These are phyloP conservation scores for Moesziomyces sp. DNA, from an alignment of 1,284 basidiomycete species.

Conservation along the genomic window DNA sequence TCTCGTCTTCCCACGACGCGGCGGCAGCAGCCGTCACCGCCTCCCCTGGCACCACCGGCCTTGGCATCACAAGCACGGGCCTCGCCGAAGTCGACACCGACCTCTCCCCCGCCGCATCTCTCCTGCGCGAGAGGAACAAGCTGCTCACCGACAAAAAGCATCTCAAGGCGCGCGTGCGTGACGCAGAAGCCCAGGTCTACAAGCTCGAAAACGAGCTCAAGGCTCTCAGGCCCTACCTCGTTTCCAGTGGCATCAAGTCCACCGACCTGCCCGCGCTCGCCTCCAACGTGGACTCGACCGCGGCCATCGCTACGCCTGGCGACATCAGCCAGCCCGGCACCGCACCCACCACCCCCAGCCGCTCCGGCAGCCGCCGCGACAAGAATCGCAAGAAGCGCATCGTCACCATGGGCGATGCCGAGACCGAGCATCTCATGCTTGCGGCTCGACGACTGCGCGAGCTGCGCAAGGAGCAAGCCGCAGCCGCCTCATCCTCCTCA, in stretches of 20 bases:
- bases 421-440: constrained; percentile 69
- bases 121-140: constrained; percentile 62
- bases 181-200: constrained; percentile 62
- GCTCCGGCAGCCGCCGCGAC: constrained; percentile 44
- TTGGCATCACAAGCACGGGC: constrained; percentile 38
- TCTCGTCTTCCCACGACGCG: constrained; percentile 17
- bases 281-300: constrained; percentile 11
- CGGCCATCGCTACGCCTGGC: constrained; percentile 12
- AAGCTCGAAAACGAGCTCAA: constrained; percentile 64
- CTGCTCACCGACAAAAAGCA: constrained; percentile 64
- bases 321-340: constrained; percentile 29
- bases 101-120: constrained; percentile 44
- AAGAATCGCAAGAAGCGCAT: constrained; percentile 49
- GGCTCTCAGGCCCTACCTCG: constrained; percentile 58
- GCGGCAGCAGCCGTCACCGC: not conserved
- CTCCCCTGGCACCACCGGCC: constrained; percentile 25
- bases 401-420: constrained; percentile 69
- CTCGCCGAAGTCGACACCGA: constrained; percentile 33
- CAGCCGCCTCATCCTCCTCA: constrained; percentile 18
- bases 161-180: constrained; percentile 59
- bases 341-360: constrained; percentile 44
- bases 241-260: constrained; percentile 48
- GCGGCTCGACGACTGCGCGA: constrained; percentile 66
- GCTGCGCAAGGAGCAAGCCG: constrained; percentile 46
- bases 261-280: constrained; percentile 13